These are phyloP conservation scores for Solanum chmielewskii DNA, from an alignment of 257 asterid species.

Conservation along the genomic window DNA sequence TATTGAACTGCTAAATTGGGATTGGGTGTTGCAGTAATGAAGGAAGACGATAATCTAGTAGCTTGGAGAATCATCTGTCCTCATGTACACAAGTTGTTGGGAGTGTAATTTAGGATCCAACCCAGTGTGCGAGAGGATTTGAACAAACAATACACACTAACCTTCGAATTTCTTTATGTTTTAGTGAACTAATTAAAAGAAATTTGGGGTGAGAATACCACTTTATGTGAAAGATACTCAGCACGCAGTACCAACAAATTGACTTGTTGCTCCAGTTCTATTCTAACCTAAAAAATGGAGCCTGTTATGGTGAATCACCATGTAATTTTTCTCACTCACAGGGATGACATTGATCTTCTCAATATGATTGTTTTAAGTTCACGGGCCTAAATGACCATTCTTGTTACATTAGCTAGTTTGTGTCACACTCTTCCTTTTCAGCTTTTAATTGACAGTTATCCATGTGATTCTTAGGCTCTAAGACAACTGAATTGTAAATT, in stretches of 20 bases:
- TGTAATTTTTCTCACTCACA: background rate
- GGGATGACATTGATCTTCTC: background rate
- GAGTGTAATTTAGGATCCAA: constrained; percentile 81
- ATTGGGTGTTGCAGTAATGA: constrained; percentile 16
- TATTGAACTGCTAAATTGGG: constrained; percentile 63
- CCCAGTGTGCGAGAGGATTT: constrained; percentile 62
- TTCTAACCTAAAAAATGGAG: background rate
- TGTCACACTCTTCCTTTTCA: background rate
- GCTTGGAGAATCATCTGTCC: constrained; percentile 95
- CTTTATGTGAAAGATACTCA: constrained; percentile 36
- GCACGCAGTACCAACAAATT: constrained; percentile 1
- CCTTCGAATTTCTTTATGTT: constrained; percentile 63
- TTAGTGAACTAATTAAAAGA: constrained; percentile 55
- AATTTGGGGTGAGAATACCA: constrained; percentile 51
- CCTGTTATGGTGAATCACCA: background rate
- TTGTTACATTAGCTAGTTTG: background rate
- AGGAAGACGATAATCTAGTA: constrained; percentile 51
- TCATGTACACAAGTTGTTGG: constrained; percentile 82
- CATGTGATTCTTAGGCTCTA: background rate
- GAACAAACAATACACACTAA: constrained; percentile 50
- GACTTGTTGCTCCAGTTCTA: constrained; percentile 8
- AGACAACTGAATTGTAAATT: background rate
- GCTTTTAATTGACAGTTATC: background rate
- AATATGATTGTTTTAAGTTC: background rate
- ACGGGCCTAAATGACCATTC: background rate